A percentile compares a stretch with the other conserved stretches of the same genome.
phyloP scores from a whole-genome alignment of 2,329 filamentous ascomycete genomes.

The Alternaria arborescens region DNA sequence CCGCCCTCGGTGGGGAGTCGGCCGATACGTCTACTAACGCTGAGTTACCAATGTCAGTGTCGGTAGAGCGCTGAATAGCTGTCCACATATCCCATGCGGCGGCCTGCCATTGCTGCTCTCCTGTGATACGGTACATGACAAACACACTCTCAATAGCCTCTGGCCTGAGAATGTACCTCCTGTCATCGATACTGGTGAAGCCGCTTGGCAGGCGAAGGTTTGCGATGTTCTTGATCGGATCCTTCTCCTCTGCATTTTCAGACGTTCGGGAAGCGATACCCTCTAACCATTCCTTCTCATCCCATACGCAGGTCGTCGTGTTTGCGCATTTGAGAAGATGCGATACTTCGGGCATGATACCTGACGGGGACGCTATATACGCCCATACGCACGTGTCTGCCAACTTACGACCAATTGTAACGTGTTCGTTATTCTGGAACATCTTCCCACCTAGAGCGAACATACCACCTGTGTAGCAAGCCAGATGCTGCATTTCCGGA shows the following conservation, averaged over 20 bases:
- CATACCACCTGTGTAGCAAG: constrained; percentile 70
- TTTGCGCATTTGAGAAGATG: constrained; percentile 60
- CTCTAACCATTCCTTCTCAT: constrained; percentile 61
- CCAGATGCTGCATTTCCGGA: constrained; percentile 65
- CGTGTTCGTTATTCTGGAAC: constrained; percentile 63
- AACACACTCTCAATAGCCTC: constrained; percentile 71
- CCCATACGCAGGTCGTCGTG: constrained; percentile 59
- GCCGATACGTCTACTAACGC: constrained; percentile 55
- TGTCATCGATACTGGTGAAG: constrained; percentile 55
- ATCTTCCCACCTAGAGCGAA: constrained; percentile 67
- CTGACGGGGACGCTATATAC: constrained; percentile 64
- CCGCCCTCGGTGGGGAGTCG: constrained; percentile 48
- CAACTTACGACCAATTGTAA: constrained; percentile 65
- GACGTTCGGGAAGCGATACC: constrained; percentile 42
- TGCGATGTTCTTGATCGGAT: constrained; percentile 49
- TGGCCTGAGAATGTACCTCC: constrained; percentile 59
- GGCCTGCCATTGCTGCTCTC: constrained; percentile 58
- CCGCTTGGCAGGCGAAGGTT: constrained; percentile 54
- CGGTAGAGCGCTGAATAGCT: constrained; percentile 54
- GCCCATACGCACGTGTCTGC: constrained; percentile 71
- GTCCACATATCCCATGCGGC: constrained; percentile 61
- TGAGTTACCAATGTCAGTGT: constrained; percentile 57
- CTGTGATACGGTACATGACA: constrained; percentile 67
- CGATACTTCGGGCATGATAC: constrained; percentile 70
- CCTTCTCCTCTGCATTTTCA: constrained; percentile 33